These are phyloP conservation scores for Chytriomyces hyalinus DNA, from an alignment of 192 early-diverging fungal genomes.

Conservation along the genomic window DNA sequence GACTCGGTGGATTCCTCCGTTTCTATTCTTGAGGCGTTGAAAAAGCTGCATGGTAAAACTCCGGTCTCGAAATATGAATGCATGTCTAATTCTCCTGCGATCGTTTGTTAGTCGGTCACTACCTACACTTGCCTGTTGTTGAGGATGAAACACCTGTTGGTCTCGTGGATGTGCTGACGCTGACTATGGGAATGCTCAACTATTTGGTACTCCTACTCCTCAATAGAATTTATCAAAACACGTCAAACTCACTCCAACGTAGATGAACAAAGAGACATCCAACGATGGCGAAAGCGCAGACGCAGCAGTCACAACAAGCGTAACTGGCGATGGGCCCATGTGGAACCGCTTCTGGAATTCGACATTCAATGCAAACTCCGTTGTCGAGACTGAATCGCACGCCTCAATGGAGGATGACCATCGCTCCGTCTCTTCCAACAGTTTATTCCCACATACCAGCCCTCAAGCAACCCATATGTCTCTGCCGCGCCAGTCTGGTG, in stretches of 20 bases:
- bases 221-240: background rate
- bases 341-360: constrained; percentile 59
- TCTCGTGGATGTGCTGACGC: constrained; percentile 57
- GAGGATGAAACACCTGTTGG: constrained; percentile 47
- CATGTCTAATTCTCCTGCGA: background rate
- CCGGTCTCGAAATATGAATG: background rate
- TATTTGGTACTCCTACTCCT: constrained; percentile 17
- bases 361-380: constrained; percentile 17
- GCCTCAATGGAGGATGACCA: constrained; percentile 1
- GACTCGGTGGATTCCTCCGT: constrained; percentile 48
- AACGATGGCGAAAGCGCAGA: background rate
- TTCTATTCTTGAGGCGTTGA: constrained; percentile 55
- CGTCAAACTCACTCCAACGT: background rate
- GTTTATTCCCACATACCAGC: background rate
- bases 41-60: constrained; percentile 50
- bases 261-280: constrained; percentile 31
- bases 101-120: constrained; percentile 23
- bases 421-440: constrained; percentile 5
- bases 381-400: constrained; percentile 26
- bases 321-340: constrained; percentile 37
- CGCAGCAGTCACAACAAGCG: background rate
- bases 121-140: constrained; percentile 57
- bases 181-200: constrained; percentile 53
- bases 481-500: background rate
- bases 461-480: background rate